These are phyloP conservation scores for Amanita muscaria DNA, from an alignment of 768 basidiomycete genomes.

Conservation along the genomic window DNA sequence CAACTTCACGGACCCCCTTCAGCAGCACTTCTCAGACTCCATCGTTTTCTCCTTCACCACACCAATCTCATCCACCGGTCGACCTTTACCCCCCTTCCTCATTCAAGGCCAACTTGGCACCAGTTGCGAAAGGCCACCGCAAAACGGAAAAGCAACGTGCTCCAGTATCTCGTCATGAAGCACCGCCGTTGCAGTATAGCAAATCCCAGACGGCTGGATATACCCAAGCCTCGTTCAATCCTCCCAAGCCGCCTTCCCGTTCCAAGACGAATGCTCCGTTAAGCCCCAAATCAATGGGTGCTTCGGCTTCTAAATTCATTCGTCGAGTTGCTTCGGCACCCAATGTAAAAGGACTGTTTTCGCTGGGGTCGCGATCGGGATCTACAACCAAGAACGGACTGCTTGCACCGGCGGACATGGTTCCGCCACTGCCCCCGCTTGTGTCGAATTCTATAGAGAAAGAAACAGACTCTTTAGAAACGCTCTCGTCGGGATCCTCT, in stretches of 20 bases:
- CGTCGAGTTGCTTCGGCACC: constrained; percentile 95
- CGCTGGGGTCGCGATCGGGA: constrained; percentile 45
- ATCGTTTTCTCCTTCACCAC: constrained; percentile 13
- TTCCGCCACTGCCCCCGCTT: constrained; percentile 47
- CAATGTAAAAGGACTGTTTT: constrained; percentile 88
- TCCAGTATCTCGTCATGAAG: constrained; percentile 17
- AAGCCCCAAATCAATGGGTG: constrained; percentile 60
- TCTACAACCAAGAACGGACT: constrained; percentile 70
- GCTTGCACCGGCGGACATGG: constrained; percentile 56
- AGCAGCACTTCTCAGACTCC: constrained; percentile 18
- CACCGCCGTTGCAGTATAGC: constrained; percentile 18
- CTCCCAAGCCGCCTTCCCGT: constrained; percentile 28
- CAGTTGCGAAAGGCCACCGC: neutral
- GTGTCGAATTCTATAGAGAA: constrained; percentile 44
- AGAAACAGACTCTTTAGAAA: constrained; percentile 67
- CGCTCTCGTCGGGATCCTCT: constrained; percentile 69
- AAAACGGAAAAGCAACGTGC: constrained; percentile 38
- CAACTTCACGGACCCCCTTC: constrained; percentile 19
- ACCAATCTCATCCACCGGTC: constrained; percentile 27
- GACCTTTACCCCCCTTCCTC: constrained; percentile 30
- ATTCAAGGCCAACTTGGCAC: neutral
- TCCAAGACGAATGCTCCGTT: constrained; percentile 45
- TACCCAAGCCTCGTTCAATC: constrained; percentile 37
- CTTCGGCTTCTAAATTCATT: constrained; percentile 80
- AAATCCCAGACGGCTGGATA: constrained; percentile 36